Evolutionary conservation across 441 rosid species (phyloP), one percentile per base, ranked within the genome.

Genomic region (Aleurites moluccanus): DNA sequence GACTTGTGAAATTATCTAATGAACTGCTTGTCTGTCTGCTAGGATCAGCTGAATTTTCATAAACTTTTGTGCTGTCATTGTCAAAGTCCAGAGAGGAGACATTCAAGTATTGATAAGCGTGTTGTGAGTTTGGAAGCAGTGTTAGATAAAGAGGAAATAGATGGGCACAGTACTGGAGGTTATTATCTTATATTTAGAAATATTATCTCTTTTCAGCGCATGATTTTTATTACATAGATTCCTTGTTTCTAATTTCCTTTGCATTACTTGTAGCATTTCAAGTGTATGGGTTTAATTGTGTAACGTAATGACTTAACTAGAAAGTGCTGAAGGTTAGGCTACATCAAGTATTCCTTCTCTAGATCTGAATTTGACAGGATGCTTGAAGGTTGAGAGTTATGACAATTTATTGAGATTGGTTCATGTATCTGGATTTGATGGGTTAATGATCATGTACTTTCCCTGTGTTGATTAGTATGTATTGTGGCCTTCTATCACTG

Each of bases 31-130:
- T 80, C 70, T 79, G 27, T 77, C 78, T 84, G 28, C 64, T 73
- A 92, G 99, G 92, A 93, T 83, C 87, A 83, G 78, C 80, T 93
- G 83, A 95, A 93, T 74, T 90, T 91, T 79, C 98, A 91, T 79
- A 91, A 95, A 86, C 87, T 93, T 44, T 78, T 93, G 77, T 90
- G 92, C 77, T 86, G 92, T 72, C 71, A 80, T 77, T 94, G 96
- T 73, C 92, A 84, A 87, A 85, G 73, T 64, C 77, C 80, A 66
- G 92, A 84, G 79, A 87, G 85, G 84, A 88, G 85, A 83, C 85
- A 73, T 69, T 85, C 90, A 15, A 81, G 78, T 53, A 66, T 55
- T 69, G 80, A 56, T 27, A 47, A 68, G 44, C 70, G 62, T 73
- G 73, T 67, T 44, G 75, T 71, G 40, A 73, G 47, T 70, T 80